phyloP scores from a whole-genome alignment of 495 filamentous ascomycete genomes.

The Hypoxylon trugodes region DNA sequence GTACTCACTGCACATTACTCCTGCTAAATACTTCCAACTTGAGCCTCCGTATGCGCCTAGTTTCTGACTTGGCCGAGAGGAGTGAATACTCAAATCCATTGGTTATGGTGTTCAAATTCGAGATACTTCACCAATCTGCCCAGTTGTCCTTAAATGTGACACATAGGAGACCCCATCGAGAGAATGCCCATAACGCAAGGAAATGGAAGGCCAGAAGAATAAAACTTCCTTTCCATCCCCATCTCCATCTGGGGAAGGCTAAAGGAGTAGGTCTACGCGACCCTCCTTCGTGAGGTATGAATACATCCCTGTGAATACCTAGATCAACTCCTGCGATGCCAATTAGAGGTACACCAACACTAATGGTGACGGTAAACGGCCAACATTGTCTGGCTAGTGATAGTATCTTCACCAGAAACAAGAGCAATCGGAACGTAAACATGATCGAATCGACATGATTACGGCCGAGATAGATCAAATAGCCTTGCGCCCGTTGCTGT shows the following conservation, averaged over 20 bases:
- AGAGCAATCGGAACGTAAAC: constrained; percentile 43
- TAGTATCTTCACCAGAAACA: constrained; percentile 52
- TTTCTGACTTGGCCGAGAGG: too few relatives aligned
- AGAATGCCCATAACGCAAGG: constrained; percentile 47
- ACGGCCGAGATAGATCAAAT: constrained; percentile 23
- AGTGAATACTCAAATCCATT: too few relatives aligned
- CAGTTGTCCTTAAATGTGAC: constrained; percentile 45
- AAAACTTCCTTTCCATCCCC: constrained; percentile 49
- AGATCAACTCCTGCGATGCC: constrained; percentile 53
- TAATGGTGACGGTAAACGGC: constrained; percentile 52
- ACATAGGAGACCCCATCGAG: constrained; percentile 49
- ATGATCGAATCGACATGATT: constrained; percentile 32
- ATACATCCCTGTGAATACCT: constrained; percentile 25
- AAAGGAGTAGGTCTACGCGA: constrained; percentile 12
- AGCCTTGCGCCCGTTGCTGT: constrained; percentile 46
- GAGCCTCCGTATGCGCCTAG: not conserved
- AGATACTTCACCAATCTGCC: constrained; percentile 44
- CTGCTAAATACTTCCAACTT: too few relatives aligned
- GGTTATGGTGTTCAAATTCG: not conserved
- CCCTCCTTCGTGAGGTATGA: constrained; percentile 21
- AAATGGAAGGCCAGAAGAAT: constrained; percentile 51
- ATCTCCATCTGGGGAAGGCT: constrained; percentile 35
- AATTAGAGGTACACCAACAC: constrained; percentile 47
- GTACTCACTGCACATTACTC: too few relatives aligned
- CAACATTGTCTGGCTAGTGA: constrained; percentile 54